Evolutionary conservation across 2,329 filamentous ascomycete species (phyloP).

Genomic region (Dothideomycetes sp.): DNA sequence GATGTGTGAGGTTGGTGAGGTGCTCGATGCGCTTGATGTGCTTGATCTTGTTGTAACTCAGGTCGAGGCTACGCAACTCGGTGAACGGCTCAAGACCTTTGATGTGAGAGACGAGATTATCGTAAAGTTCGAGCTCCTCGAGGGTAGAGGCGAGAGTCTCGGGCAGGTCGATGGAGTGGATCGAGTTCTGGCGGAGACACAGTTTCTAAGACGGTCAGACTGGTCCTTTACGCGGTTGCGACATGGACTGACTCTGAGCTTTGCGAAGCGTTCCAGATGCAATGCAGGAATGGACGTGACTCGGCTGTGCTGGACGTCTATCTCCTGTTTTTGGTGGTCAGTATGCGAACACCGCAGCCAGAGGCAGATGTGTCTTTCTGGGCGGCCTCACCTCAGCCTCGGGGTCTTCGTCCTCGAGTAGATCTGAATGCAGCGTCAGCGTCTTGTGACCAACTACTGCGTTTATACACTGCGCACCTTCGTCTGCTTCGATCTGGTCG

Average conservation of each 20-base stretch:
- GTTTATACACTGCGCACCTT: slow-evolving; percentile 51
- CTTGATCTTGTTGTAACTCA: slow-evolving; percentile 99
- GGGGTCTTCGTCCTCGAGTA: slow-evolving; percentile 49
- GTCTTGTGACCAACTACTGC: neutral
- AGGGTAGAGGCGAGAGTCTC: slow-evolving; percentile 56
- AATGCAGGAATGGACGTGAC: slow-evolving; percentile 69
- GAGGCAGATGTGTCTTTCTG: no score
- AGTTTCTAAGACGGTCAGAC: slow-evolving; percentile 44
- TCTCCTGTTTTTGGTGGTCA: slow-evolving; percentile 50
- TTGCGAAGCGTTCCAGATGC: slow-evolving; percentile 71
- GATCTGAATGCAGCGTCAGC: slow-evolving; percentile 35
- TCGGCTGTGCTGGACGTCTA: slow-evolving; percentile 82
- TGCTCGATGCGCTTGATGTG: slow-evolving; percentile 86
- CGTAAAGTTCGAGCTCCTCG: slow-evolving; percentile 85
- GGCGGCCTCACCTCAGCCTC: slow-evolving; percentile 41
- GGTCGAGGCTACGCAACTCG: slow-evolving; percentile 69
- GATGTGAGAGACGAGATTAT: slow-evolving; percentile 86
- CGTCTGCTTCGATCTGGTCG: slow-evolving; percentile 71
- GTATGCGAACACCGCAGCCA: slow-evolving; percentile 37
- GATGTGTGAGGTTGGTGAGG: slow-evolving; percentile 65
- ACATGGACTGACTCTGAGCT: slow-evolving; percentile 25
- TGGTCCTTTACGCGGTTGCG: neutral
- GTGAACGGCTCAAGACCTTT: slow-evolving; percentile 70
- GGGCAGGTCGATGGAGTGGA: slow-evolving; percentile 71
- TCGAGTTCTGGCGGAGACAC: slow-evolving; percentile 87